phyloP scores from a whole-genome alignment of 2,329 filamentous ascomycete species.

The Herpotrichia juniperi region DNA sequence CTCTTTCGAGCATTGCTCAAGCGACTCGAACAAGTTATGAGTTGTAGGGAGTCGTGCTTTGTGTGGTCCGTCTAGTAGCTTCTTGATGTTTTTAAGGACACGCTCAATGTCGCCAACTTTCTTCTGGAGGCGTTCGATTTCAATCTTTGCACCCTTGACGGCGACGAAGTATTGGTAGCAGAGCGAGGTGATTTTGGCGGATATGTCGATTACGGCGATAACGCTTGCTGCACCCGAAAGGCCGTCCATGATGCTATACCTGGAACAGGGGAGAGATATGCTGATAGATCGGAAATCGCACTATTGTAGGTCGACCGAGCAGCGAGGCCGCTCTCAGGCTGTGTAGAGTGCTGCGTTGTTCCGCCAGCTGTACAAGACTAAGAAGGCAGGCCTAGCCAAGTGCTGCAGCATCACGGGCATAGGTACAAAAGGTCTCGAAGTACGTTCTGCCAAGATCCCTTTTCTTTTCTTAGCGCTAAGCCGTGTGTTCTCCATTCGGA shows the following conservation, averaged over 20 bases:
- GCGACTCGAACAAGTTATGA: constrained; percentile 21
- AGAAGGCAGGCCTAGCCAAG: constrained; percentile 13
- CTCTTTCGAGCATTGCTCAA: constrained; percentile 20
- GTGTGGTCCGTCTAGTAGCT: constrained; percentile 30
- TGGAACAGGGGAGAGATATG: neutral
- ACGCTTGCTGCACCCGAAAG: constrained; percentile 45
- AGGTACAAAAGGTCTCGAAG: neutral
- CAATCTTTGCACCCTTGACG: constrained; percentile 28
- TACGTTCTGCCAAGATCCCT: constrained; percentile 2
- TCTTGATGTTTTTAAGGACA: constrained; percentile 28
- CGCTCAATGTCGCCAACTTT: constrained; percentile 31
- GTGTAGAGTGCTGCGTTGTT: constrained; percentile 10
- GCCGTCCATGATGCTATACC: constrained; percentile 33
- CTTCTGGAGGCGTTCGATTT: constrained; percentile 41
- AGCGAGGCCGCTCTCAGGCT: constrained; percentile 12
- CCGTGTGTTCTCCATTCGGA: no score
- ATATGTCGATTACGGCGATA: constrained; percentile 47
- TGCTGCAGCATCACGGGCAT: constrained; percentile 11
- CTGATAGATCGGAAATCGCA: constrained; percentile 3
- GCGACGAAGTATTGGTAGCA: constrained; percentile 44
- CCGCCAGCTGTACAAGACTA: constrained; percentile 10
- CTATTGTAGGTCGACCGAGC: constrained; percentile 9
- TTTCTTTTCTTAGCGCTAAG: no score
- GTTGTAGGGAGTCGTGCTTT: constrained; percentile 27
- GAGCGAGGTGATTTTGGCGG: constrained; percentile 41